Percentiles rank a stretch among this genome's conserved stretches.
phyloP scores from a whole-genome alignment of 2,329 filamentous ascomycete species.

The Aspergillus floridensis region DNA sequence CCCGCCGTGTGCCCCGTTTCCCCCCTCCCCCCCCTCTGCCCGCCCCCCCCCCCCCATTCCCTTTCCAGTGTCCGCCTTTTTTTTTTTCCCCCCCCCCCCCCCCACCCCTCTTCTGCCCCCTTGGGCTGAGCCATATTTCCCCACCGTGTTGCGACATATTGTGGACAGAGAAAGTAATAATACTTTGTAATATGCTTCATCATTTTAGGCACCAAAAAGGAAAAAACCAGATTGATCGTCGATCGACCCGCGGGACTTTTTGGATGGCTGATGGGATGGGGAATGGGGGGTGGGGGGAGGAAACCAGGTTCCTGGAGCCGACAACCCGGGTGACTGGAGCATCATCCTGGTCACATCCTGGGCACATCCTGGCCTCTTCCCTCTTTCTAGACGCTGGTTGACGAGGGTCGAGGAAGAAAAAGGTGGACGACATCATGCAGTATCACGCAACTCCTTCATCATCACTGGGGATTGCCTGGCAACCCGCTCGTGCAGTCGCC shows the following conservation, averaged over 20 bases:
- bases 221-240: neutral
- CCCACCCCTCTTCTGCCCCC: too few relatives aligned
- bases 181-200: neutral
- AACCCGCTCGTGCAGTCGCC: conserved; percentile 3
- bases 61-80: too few relatives aligned
- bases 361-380: neutral
- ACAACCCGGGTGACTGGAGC: conserved; percentile 4
- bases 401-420: neutral
- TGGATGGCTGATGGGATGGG: neutral
- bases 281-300: too few relatives aligned
- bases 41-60: too few relatives aligned
- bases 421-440: neutral
- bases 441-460: conserved; percentile 2
- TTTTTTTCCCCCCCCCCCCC: too few relatives aligned
- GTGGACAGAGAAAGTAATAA: neutral
- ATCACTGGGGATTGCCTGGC: conserved; percentile 2
- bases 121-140: neutral
- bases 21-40: too few relatives aligned
- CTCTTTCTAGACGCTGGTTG: neutral
- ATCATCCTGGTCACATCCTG: neutral
- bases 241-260: conserved; percentile 1
- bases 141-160: neutral
- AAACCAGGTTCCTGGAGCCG: conserved; percentile 8
- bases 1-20: too few relatives aligned
- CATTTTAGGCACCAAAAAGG: neutral